Evolutionary conservation across 2,329 filamentous ascomycete species (phyloP), one percentile per base, ranked within the genome.

Genomic region (Ophiostoma sp.): DNA sequence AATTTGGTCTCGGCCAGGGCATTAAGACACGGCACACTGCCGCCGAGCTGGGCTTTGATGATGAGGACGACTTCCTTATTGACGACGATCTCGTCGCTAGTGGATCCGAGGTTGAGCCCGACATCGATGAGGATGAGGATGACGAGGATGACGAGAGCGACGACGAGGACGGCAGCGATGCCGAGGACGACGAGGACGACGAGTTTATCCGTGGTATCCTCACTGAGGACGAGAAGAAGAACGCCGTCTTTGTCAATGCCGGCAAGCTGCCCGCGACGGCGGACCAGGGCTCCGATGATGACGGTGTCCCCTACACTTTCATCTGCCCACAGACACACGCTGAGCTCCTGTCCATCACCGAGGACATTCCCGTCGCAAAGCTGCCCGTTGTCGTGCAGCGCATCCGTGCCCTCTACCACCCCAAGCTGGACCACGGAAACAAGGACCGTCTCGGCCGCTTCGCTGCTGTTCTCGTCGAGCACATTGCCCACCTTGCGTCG

Each of bases 21-120:
- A 85, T 89, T 42, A 85, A 81, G 73, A 79, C 81, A 67, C 81
- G 82, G 38, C 82, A 82, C 44, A 87, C 85, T 7, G 84, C 83
- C 3, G 82, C 84, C 11, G 84, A 89, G 69, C 77, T 93, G 18
- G 91, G 88, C 5, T 89, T 96, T 45, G 93, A 97, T 72, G 94
- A 97, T 73, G 94, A 98, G 76, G 94, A 98, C 74, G 92, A 97
- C 73, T 98, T 98, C 74, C 76, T 94, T 40, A 88, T 97, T 71
- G 94, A 98, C 69, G 91, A 95, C 71, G 90, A 96, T 75, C 83
- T 98, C 16, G 85, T 97, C 45, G 93, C 93, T 12, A 93, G 89
- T 73, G 91, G 88, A 49, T 94, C 91, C 5, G 87, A 89, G 52
- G 74, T 87, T n/a, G 86, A 89, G 41, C 79, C 82, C 4, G 78